Base-by-base conservation (phyloP, 2,329 filamentous ascomycete species). In the Lachnellula willkommii region DNA sequence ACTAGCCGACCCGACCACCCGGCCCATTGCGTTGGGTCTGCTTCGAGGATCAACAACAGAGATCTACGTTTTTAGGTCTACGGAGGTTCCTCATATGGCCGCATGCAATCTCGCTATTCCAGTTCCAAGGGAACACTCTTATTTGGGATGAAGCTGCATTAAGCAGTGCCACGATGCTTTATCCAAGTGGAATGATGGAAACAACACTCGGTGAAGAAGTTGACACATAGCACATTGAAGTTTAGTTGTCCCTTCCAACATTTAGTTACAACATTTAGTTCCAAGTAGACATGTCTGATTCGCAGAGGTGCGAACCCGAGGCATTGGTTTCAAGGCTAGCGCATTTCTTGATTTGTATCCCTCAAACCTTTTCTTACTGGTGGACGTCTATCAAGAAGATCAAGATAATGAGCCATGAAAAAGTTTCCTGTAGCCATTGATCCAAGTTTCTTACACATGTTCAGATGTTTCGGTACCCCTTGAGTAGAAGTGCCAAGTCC, bases 1-100 rank as follows among this genome's bases (percentile, higher is more conserved):
- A 55, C 52, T 55, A 60, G 53, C 53, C 55, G 55, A 60, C 50
- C 58, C 58, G 54, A 46, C 47, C 22, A 35, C 35, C 50, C 56
- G 49, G 43, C 24, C 36, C 56, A 39, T 52, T 56, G 43, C 46
- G 53, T 50, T 57, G 52, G 52, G 40, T 50, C 45, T 50, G 17
- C 43, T 47, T 40, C 39, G 28, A 26, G 11, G 26, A 36, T 22
- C 50, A 50, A 36, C 32, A 51, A 35, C 1, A 42, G 49, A 14
- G 49, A 51, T 42, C 49, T 51, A 51, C 49, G 37, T 42, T 42
- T 32, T 37, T 14, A 47, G 12, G 42, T 43, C 37, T 42, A 35
- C 9, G 28, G 28, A 32, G 40, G 20, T 40, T 14, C 46, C 35
- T 28, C 42, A 36, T 36, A 45, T 46, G 17, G 40, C 39, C 28